Base-by-base conservation (phyloP, 345 rosid species). In the thale cress (Arabidopsis thaliana) region DNA sequence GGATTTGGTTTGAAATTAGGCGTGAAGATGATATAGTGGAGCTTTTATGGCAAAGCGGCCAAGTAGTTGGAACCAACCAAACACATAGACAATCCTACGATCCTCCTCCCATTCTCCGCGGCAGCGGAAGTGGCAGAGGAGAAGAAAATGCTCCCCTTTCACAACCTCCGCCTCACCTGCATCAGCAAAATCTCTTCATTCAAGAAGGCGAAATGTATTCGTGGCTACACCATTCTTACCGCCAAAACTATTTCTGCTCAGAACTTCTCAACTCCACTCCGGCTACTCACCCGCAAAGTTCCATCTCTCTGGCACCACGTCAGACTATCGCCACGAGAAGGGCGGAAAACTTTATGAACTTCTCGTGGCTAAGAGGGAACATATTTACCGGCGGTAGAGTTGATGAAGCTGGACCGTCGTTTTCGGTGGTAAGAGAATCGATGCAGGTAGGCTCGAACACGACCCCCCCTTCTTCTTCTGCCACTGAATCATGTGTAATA, bases 181-280 rank as follows among this genome's bases (percentile, higher is more conserved):
- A 65, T 30, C 32, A 69, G 56, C 76, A 82, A 20, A 79, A 77
- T 61, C 84, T 88, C 22, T 90, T 93, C 46, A 85, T 86, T 77
- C 89, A 85, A 30, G 95, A 90, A 71, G 91, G 86, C 69, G 98
- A 90, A 79, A 89, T 89, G 93, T 78, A 84, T n/a, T 82, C 89
- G 28, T 87, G 96, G 96, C 93, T 86, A 70, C 88, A 83, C 60
- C 75, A 82, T 68, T 90, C 89, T 48, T 16, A 16, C 62, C 33
- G 44, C 73, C 84, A 84, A 36, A 24, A 80, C 28, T 52, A 77
- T 60, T 83, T 85, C 59, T 83, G 67, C 62, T 53, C 79, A 11
- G 86, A 87, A 73, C 82, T 87, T 82, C 80, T 86, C 79, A 67
- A 86, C 78, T 12, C 61, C 7, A 20, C 32, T 22, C 23, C 61